These are phyloP conservation scores for Cyclotella distinguenda DNA, from an alignment of 108 stramenopile species.

Conservation along the genomic window DNA sequence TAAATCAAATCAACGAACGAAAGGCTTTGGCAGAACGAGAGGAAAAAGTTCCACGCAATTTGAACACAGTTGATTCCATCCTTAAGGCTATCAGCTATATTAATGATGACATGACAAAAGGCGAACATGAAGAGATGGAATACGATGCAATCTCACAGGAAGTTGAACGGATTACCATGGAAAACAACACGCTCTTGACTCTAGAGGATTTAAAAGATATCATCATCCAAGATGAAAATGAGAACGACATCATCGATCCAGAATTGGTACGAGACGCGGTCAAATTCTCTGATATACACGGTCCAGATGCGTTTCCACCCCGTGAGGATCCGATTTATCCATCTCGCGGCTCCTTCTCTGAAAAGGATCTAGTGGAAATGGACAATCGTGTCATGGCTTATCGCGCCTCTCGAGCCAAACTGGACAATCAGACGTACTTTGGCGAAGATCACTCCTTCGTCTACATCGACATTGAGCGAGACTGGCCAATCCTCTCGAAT, in stretches of 20 bases:
- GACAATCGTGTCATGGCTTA: constrained; percentile 47
- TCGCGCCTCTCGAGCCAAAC: constrained; percentile 46
- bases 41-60: constrained; percentile 18
- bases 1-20: constrained; percentile 31
- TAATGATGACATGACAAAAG: constrained; percentile 34
- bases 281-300: constrained; percentile 38
- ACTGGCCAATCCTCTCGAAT: constrained; percentile 43
- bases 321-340: constrained; percentile 41
- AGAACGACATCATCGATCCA: constrained; percentile 18
- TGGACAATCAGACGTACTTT: constrained; percentile 55
- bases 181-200: constrained; percentile 31
- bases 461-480: constrained; percentile 49
- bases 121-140: constrained; percentile 22
- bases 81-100: constrained; percentile 27
- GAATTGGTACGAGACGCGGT: constrained; percentile 17
- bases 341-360: constrained; percentile 41
- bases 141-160: constrained; percentile 24
- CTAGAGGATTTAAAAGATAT: constrained; percentile 55
- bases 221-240: constrained; percentile 50
- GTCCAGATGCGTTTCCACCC: constrained; percentile 66
- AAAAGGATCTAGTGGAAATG: constrained; percentile 62
- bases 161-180: constrained; percentile 25
- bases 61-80: constrained; percentile 9
- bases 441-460: constrained; percentile 61
- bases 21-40: constrained; percentile 25